Evolutionary conservation across 108 stramenopile species (phyloP).

Genomic region (Pseudonitzschia delicatissima): DNA sequence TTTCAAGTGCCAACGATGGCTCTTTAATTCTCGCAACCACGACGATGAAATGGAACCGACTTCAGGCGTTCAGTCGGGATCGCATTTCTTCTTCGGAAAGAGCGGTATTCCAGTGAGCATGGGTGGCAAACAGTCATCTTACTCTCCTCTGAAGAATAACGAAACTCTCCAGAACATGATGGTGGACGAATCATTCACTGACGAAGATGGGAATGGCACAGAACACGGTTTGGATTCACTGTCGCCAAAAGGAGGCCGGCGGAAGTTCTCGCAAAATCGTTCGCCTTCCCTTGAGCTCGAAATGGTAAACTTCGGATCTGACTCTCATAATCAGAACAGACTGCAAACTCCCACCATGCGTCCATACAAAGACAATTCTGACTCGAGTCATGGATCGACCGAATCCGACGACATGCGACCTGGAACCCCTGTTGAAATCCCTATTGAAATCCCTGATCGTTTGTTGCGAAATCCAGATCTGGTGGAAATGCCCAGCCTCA

Average conservation of each 20-base stretch:
- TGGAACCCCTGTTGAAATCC: neutral
- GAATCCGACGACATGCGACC: neutral
- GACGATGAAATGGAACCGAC: conserved; percentile 19
- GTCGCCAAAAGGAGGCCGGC: neutral
- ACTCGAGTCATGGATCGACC: neutral
- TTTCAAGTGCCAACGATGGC: conserved; percentile 44
- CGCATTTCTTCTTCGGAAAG: conserved; percentile 26
- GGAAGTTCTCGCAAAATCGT: neutral
- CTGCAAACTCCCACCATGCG: conserved; percentile 38
- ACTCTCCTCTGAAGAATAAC: neutral
- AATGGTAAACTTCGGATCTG: conserved; percentile 8
- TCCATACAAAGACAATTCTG: conserved; percentile 4
- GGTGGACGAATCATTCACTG: neutral
- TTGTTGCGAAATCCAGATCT: conserved; percentile 52
- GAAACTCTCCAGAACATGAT: neutral
- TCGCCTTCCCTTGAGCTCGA: neutral
- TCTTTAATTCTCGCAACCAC: conserved; percentile 45
- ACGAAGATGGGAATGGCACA: conserved; percentile 3
- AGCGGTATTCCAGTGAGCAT: conserved; percentile 49
- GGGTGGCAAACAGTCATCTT: conserved; percentile 32
- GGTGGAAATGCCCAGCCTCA: conserved; percentile 50
- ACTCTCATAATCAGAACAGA: conserved; percentile 44
- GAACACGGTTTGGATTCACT: neutral
- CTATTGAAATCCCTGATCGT: conserved; percentile 21
- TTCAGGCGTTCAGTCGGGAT: conserved; percentile 6